Evolutionary conservation across 352 stramenopile genomes (phyloP), one percentile per base, ranked within the genome.

Genomic region (Phytophthora pisi): DNA sequence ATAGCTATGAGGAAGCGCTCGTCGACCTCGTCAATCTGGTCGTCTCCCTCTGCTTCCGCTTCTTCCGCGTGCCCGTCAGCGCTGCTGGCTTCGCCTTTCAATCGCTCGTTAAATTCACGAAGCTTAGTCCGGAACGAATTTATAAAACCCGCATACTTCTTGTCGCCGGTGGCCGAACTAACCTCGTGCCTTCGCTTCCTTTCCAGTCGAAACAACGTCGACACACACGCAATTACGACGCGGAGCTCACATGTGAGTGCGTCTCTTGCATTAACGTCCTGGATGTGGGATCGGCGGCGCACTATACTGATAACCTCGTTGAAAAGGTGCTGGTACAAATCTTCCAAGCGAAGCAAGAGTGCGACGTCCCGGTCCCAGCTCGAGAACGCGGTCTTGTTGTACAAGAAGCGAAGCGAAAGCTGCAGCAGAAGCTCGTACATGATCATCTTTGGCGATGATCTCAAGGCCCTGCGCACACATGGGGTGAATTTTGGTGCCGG

Each of bases 141-240:
- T 47, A 89, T 68, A 4, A 91, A 64, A 1, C 55, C 50, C 52
- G 74, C 65, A 55, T 88, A 91, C 51, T 77, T 82, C 51, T 89
- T 91, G 18, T 87, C 77, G 13, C 77, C 75, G 4, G 81, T 18
- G 5, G 61, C 64, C 3, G 60, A 54, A 3, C 51, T 71, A 0
- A 79, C 66, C 18, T 77, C 68, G 38, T 56, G 70, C 50, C 82
- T 69, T 16, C 78, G 67, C 59, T 83, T 79, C 34, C 61, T 64
- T 57, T 91, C 82, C n/a, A 89, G 64, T 1, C 78, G 75, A 56
- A 75, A 91, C 28, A 91, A 58, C 30, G 67, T 68, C 18, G 78
- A 78, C 28, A 88, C 57, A 47, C 74, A 87, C 43, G 69, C 58
- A 28, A 87, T 61, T 6, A 72, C 36, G 16, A 84, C 61, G 0